Conservation (phyloP, 257 asterid genomes). For the Solanum bulbocastanum region DNA sequence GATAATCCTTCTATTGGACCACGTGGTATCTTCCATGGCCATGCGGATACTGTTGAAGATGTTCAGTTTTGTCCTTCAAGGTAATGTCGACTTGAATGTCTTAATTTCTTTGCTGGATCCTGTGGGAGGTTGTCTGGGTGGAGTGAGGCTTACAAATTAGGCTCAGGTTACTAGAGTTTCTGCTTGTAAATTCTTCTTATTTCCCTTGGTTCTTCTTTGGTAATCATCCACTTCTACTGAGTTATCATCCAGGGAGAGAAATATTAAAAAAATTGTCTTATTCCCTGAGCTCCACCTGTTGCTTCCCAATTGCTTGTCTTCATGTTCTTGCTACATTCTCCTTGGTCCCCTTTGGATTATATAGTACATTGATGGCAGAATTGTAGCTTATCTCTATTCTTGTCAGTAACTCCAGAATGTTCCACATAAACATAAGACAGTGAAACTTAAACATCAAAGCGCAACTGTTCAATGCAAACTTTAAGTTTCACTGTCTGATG, state of each 20-base stretch:
- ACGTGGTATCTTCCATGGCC: constrained; percentile 87
- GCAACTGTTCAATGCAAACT: background rate
- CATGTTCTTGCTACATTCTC: background rate
- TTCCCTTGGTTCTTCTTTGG: background rate
- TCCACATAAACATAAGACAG: background rate
- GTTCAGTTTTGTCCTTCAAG: constrained; percentile 97
- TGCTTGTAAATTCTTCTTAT: background rate
- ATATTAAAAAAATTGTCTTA: background rate
- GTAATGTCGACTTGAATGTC: constrained; percentile 24
- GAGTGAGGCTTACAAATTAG: background rate
- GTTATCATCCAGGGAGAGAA: background rate
- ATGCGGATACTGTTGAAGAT: constrained; percentile 90
- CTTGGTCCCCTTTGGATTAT: background rate
- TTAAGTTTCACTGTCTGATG: background rate
- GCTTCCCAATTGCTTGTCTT: background rate
- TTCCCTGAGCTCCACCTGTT: background rate
- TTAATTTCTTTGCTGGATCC: background rate
- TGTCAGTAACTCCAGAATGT: background rate
- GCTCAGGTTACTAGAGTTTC: background rate
- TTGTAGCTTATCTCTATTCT: background rate
- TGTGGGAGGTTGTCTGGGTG: background rate
- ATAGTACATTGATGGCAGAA: background rate
- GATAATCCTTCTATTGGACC: constrained; percentile 82
- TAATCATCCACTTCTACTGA: background rate
- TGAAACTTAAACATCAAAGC: background rate